Percentiles rank a stretch among this genome's conserved stretches.
These are phyloP conservation scores for Rheum nobile DNA, from an alignment of 148 eudicot genomes.

Conservation along the genomic window DNA sequence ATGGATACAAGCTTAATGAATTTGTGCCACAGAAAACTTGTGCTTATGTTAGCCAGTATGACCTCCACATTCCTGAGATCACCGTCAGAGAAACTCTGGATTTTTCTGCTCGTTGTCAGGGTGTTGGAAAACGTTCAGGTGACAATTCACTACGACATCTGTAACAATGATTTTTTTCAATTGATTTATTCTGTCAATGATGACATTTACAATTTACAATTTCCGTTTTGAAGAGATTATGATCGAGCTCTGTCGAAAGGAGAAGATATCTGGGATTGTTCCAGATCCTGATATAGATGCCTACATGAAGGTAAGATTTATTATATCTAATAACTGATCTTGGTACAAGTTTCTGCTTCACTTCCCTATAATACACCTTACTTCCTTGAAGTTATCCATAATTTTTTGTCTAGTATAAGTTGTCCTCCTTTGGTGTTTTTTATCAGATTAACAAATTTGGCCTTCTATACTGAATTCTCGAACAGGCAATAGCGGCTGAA, in stretches of 20 bases:
- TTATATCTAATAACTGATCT: too few species aligned
- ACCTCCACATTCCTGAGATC: slow-evolving; percentile 64
- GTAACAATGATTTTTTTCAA: not conserved
- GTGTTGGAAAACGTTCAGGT: slow-evolving; percentile 70
- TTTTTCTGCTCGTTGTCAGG: slow-evolving; percentile 72
- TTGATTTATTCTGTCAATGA: not conserved
- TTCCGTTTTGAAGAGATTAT: slow-evolving; percentile 29
- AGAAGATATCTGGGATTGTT: slow-evolving; percentile 55
- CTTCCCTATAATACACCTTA: too few species aligned
- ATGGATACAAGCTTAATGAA: too few species aligned
- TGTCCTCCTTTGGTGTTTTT: not conserved
- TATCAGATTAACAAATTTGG: not conserved
- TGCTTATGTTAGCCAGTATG: slow-evolving; percentile 60
- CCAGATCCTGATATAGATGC: slow-evolving; percentile 71
- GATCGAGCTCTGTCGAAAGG: slow-evolving; percentile 53
- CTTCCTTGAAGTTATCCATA: too few species aligned
- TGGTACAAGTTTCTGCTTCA: too few species aligned
- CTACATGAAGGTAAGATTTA: slow-evolving; percentile 87
- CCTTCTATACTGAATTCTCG: not conserved
- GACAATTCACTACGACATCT: not conserved
- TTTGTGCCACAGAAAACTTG: slow-evolving; percentile 65
- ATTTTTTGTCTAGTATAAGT: not conserved
- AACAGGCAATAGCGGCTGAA: slow-evolving; percentile 59
- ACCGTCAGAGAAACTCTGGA: slow-evolving; percentile 70
- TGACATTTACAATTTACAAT: not conserved